These are phyloP conservation scores for Fusarium annulatum DNA, from an alignment of 2,329 filamentous ascomycete species.

Conservation along the genomic window DNA sequence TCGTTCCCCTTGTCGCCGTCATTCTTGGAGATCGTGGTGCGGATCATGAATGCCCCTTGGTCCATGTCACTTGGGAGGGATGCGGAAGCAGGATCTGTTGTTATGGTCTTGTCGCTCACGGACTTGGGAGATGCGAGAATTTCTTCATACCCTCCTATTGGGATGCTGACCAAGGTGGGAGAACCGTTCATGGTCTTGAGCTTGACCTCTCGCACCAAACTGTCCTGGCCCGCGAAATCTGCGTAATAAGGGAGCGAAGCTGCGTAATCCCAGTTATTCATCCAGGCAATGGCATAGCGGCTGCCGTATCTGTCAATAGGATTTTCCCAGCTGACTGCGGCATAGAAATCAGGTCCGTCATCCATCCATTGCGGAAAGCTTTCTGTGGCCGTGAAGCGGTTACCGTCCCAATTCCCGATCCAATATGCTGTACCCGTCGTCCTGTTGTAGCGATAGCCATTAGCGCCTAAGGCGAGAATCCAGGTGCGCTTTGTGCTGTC, in stretches of 20 bases:
- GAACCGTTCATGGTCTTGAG: neutral
- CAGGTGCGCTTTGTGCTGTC: neutral
- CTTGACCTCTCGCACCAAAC: neutral
- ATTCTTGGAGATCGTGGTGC: neutral
- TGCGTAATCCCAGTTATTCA: neutral
- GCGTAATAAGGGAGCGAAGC: neutral
- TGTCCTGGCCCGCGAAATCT: neutral
- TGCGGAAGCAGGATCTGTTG: neutral
- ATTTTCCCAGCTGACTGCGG: neutral
- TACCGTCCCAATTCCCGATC: rapidly evolving
- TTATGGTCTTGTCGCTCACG: neutral
- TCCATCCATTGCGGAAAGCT: neutral
- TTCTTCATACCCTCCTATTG: neutral
- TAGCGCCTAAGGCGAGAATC: neutral
- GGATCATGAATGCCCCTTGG: neutral
- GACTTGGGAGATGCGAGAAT: rapidly evolving
- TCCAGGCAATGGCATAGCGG: neutral
- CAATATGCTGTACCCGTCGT: neutral
- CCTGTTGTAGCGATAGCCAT: neutral
- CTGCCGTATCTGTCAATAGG: neutral
- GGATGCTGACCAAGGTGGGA: neutral
- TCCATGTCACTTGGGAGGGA: neutral
- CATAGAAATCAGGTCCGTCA: neutral
- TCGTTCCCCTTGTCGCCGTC: neutral
- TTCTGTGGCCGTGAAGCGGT: neutral